These are phyloP conservation scores for Pichia gijzeniarum DNA, from an alignment of 805 yeast genomes.

Conservation along the genomic window DNA sequence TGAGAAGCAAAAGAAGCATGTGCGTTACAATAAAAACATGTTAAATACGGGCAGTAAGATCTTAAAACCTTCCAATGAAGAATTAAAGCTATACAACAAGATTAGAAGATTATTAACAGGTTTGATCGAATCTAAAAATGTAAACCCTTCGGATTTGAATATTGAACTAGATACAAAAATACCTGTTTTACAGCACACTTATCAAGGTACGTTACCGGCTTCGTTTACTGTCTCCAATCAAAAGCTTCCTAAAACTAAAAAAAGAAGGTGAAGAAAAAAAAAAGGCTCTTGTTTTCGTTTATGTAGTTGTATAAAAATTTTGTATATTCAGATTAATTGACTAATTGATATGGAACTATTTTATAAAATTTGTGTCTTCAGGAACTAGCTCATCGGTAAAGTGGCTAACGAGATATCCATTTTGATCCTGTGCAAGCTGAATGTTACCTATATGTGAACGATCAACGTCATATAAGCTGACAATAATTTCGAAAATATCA, in stretches of 20 bases:
- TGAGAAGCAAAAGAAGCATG: constrained; percentile 9
- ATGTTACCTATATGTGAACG: constrained; percentile 12
- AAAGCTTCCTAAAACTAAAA: constrained; percentile 5
- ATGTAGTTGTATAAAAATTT: neutral
- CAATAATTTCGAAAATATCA: constrained; percentile 9
- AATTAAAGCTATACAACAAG: constrained; percentile 37
- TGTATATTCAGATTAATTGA: too few species aligned
- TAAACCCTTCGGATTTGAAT: constrained; percentile 31
- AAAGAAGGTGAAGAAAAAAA: neutral
- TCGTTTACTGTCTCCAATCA: constrained; percentile 19
- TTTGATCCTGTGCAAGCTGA: constrained; percentile 11
- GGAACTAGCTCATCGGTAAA: constrained; percentile 7
- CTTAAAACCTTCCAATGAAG: constrained; percentile 37
- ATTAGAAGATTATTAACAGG: constrained; percentile 40
- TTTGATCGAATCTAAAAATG: constrained; percentile 25
- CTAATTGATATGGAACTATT: too few species aligned
- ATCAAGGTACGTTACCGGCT: constrained; percentile 76
- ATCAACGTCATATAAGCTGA: constrained; percentile 14
- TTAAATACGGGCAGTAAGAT: constrained; percentile 16
- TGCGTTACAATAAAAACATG: constrained; percentile 12
- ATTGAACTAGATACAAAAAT: constrained; percentile 35
- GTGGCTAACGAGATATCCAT: constrained; percentile 9
- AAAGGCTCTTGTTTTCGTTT: neutral
- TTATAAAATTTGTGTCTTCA: constrained; percentile 9
- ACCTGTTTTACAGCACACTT: constrained; percentile 69